Evolutionary conservation across 2,329 filamentous ascomycete genomes (phyloP).

Genomic region (Exophiala xenobiotica): DNA sequence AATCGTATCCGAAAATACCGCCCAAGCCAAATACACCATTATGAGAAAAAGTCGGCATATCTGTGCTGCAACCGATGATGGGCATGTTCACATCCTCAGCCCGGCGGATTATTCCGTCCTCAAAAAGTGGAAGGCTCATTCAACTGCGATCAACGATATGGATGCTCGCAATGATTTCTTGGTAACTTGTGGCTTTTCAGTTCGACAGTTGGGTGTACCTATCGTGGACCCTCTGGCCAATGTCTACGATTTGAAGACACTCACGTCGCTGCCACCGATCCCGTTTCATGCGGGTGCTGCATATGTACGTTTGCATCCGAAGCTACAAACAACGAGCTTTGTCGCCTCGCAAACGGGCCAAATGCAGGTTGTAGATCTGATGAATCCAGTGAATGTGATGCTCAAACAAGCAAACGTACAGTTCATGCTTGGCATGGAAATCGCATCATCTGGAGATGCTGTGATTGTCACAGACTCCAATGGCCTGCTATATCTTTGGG

Average conservation of each 20-base stretch:
- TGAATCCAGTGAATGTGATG: slow-evolving; percentile 86
- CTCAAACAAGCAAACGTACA: slow-evolving; percentile 79
- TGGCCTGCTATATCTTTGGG: slow-evolving; percentile 81
- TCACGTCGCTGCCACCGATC: slow-evolving; percentile 83
- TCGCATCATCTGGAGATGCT: slow-evolving; percentile 84
- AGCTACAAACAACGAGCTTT: slow-evolving; percentile 91
- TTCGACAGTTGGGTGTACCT: slow-evolving; percentile 73
- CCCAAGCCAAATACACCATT: slow-evolving; percentile 77
- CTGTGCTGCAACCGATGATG: slow-evolving; percentile 81
- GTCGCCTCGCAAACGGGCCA: slow-evolving; percentile 89
- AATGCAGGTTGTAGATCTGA: slow-evolving; percentile 91
- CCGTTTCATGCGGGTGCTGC: slow-evolving; percentile 90
- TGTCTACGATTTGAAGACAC: slow-evolving; percentile 90
- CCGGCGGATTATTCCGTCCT: slow-evolving; percentile 72
- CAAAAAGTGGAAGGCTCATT: slow-evolving; percentile 88
- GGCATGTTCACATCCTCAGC: slow-evolving; percentile 83
- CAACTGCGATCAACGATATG: slow-evolving; percentile 90
- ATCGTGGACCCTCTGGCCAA: slow-evolving; percentile 92
- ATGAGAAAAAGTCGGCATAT: slow-evolving; percentile 90
- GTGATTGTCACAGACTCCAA: slow-evolving; percentile 78
- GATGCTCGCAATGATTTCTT: slow-evolving; percentile 94
- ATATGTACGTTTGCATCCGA: slow-evolving; percentile 93
- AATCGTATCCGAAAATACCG: slow-evolving; percentile 68
- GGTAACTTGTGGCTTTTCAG: slow-evolving; percentile 90
- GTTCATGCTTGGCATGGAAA: slow-evolving; percentile 76